Evolutionary conservation across 257 asterid genomes (phyloP).

Genomic region (Nicotiana obtusifolia): DNA sequence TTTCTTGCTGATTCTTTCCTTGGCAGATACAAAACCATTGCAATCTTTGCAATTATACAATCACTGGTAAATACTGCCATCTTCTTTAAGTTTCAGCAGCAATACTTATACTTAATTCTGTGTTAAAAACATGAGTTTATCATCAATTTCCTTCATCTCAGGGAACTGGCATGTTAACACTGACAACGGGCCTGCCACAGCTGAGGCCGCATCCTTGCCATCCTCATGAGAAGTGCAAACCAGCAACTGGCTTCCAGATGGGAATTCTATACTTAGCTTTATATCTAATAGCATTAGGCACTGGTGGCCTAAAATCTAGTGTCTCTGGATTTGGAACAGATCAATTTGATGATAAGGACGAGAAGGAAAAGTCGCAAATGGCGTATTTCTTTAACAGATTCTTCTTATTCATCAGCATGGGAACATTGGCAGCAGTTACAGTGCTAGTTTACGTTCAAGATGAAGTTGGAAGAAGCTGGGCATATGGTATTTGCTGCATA

Average conservation of each 20-base stretch:
- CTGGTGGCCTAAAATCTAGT: conserved; percentile 92
- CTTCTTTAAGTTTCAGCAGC: neutral
- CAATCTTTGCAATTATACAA: conserved; percentile 51
- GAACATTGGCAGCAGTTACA: conserved; percentile 24
- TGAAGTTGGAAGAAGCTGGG: conserved; percentile 21
- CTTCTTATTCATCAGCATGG: conserved; percentile 45
- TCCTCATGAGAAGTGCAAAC: conserved; percentile 33
- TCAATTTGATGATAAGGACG: conserved; percentile 88
- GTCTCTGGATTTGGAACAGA: conserved; percentile 87
- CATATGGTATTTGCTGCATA: conserved; percentile 29
- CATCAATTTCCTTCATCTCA: conserved; percentile 4
- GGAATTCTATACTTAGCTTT: conserved; percentile 62
- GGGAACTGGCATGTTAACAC: conserved; percentile 78
- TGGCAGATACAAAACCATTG: conserved; percentile 77
- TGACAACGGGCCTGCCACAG: conserved; percentile 49
- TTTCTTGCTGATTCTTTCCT: conserved; percentile 90
- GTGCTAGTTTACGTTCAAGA: conserved; percentile 19
- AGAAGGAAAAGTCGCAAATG: conserved; percentile 73
- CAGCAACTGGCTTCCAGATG: conserved; percentile 72
- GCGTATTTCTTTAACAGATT: conserved; percentile 76
- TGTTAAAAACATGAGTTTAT: too few species aligned
- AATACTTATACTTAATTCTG: too few species aligned
- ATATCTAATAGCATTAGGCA: conserved; percentile 78
- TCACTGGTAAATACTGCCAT: conserved; percentile 30
- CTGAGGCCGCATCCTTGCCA: conserved; percentile 72